These are phyloP conservation scores for Marasmius oreades DNA, from an alignment of 1,284 basidiomycete species.

Conservation along the genomic window DNA sequence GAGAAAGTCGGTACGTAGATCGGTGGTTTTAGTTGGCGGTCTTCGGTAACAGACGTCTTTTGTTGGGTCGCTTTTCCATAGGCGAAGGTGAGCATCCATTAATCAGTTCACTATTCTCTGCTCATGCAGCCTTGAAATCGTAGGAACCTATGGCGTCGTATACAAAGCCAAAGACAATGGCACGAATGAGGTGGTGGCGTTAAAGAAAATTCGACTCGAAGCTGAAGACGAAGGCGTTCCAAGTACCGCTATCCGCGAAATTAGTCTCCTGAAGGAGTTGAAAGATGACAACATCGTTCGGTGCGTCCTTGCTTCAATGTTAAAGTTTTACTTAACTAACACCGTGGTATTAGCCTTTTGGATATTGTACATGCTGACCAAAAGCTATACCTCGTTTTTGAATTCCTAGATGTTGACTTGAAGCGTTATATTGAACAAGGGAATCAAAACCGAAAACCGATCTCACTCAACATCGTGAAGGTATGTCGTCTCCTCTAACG, in stretches of 20 bases:
- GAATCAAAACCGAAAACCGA: conserved; percentile 68
- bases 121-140: conserved; percentile 5
- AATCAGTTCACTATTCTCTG: conserved; percentile 5
- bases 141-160: conserved; percentile 98
- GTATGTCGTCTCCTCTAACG: conserved; percentile 41
- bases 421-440: conserved; percentile 95
- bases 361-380: conserved; percentile 98
- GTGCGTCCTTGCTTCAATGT: conserved; percentile 38
- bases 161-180: conserved; percentile 85
- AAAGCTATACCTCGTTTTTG: conserved; percentile 96
- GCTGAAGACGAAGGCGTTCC: conserved; percentile 98
- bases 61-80: conserved; percentile 17
- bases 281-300: conserved; percentile 94
- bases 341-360: conserved; percentile 61
- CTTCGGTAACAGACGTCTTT: not conserved
- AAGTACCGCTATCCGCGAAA: conserved; percentile 96
- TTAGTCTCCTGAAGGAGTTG: conserved; percentile 94
- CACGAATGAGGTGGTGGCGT: conserved; percentile 79
- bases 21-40: conserved; percentile 11
- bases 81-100: conserved; percentile 47
- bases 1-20: conserved; percentile 69
- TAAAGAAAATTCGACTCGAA: conserved; percentile 98
- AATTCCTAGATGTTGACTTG: conserved; percentile 91
- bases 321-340: conserved; percentile 6
- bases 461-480: conserved; percentile 82